Evolutionary conservation across 2,329 filamentous ascomycete genomes (phyloP).

Genomic region (Sporothrix curviconia): DNA sequence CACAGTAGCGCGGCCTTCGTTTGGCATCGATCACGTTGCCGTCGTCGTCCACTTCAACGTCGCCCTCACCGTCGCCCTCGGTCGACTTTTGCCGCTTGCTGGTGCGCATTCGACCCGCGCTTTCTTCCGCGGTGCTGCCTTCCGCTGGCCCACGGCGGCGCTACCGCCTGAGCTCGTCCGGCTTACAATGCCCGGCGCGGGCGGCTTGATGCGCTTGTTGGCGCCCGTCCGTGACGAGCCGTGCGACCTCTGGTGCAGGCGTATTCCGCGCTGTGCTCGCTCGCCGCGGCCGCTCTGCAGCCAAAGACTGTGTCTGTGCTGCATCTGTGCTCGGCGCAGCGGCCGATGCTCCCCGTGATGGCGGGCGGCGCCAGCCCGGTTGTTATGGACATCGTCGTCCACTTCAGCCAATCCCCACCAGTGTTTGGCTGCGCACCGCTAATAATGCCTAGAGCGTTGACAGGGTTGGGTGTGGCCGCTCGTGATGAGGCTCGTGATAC

Average conservation of each 20-base stretch:
- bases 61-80: conserved; percentile 40
- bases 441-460: neutral
- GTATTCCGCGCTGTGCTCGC: conserved; percentile 53
- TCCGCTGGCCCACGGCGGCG: conserved; percentile 65
- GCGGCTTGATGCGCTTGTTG: conserved; percentile 58
- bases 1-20: conserved; percentile 71
- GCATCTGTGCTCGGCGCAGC: conserved; percentile 38
- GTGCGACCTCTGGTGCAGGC: conserved; percentile 42
- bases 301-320: conserved; percentile 34
- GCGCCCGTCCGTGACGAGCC: conserved; percentile 25
- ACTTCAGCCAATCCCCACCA: too few relatives aligned
- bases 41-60: conserved; percentile 59
- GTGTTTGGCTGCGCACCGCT: neutral
- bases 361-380: conserved; percentile 17
- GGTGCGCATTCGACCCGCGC: conserved; percentile 30
- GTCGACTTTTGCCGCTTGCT: conserved; percentile 36
- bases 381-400: too few relatives aligned
- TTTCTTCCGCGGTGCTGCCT: conserved; percentile 64
- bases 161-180: conserved; percentile 54
- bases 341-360: conserved; percentile 24
- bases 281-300: conserved; percentile 47
- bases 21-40: conserved; percentile 64
- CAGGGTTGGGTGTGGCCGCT: conserved; percentile 8
- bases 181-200: conserved; percentile 66
- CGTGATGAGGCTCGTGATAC: conserved; percentile 14